Evolutionary conservation across 495 filamentous ascomycete genomes (phyloP), one percentile per base, ranked within the genome.

Genomic region (Parmelia sp.): DNA sequence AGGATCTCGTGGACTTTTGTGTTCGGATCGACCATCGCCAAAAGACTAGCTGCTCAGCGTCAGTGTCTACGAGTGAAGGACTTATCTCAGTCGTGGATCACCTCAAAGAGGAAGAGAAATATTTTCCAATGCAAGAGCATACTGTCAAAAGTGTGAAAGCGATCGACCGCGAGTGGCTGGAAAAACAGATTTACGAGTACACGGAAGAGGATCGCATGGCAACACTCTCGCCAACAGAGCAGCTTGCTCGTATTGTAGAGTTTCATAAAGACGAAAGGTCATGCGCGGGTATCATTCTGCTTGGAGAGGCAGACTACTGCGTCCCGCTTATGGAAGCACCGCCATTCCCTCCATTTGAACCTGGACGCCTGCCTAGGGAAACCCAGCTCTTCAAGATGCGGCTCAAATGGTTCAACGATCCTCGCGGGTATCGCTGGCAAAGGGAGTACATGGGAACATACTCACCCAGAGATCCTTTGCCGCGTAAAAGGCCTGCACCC

Each of bases 251-350:
- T 0, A 61, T 61, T 36, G 0, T 14, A 21, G 17, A 31, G 27
- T 21, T 31, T 19, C 44, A 61, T 15, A 2, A 4, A 8, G 4
- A 17, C 1, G 31, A 61, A 23, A 1, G 3, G 19, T 4, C 17
- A 35, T 36, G 27, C 3, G 60, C 60, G 17, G 60, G 29, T 51
- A 53, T 61, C 21, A 23, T 61, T n/a, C 15, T 61, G 33, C 45
- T 61, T 5, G 60, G 60, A 19, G 60, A 61, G 25, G 44, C 60
- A n/a, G 60, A 61, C 29, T 39, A 61, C 60, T 53, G 44, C 45
- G 12, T 61, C 15, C 39, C 40, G 29, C 60, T 61, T 19, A 4
- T 53, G 60, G 42, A 10, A n/a, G 40, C 44, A 2, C 11, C 17
- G 21, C 60, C 60, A 3, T 61, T 61, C 10, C 60, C 19, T 61